A percentile compares a stretch with the other conserved stretches of the same genome.
Evolutionary conservation across 257 asterid genomes (phyloP).

Genomic region (Jacaranda copaia): DNA sequence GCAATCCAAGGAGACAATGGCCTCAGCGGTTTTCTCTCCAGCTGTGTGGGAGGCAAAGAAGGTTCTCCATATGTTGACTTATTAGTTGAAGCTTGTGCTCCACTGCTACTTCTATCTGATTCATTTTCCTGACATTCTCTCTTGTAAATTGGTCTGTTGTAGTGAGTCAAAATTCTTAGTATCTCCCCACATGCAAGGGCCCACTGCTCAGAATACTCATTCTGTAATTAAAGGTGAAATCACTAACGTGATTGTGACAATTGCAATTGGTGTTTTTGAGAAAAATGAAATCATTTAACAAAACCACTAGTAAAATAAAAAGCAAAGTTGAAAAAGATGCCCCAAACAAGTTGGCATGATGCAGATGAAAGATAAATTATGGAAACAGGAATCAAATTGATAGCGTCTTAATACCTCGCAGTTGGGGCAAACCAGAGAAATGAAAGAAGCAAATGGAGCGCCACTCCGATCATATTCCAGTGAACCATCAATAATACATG

Average conservation of each 20-base stretch:
- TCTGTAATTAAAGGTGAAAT: constrained; percentile 49
- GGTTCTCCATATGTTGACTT: constrained; percentile 48
- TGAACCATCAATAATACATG: constrained; percentile 76
- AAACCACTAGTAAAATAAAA: background rate
- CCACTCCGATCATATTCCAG: constrained; percentile 64
- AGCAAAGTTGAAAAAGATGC: background rate
- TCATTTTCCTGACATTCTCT: constrained; percentile 56
- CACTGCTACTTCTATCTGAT: constrained; percentile 63
- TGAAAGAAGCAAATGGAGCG: constrained; percentile 86
- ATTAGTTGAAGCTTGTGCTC: constrained; percentile 67
- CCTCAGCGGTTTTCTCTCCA: constrained; percentile 73
- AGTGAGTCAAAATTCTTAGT: constrained; percentile 80
- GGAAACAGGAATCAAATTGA: background rate
- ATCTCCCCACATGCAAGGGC: constrained; percentile 92
- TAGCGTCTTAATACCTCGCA: constrained; percentile 58
- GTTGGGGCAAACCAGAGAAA: constrained; percentile 74
- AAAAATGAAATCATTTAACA: background rate
- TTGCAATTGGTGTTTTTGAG: background rate
- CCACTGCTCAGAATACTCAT: constrained; percentile 86
- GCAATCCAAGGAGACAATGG: constrained; percentile 89
- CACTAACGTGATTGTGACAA: constrained; percentile 2
- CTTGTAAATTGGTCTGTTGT: constrained; percentile 80
- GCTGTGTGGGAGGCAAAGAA: constrained; percentile 47
- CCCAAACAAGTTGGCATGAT: background rate
- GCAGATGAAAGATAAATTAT: background rate